Evolutionary conservation across 306 rosid genomes (phyloP), one percentile per base, ranked within the genome.

Genomic region (Dalbergia cochinchinensis): DNA sequence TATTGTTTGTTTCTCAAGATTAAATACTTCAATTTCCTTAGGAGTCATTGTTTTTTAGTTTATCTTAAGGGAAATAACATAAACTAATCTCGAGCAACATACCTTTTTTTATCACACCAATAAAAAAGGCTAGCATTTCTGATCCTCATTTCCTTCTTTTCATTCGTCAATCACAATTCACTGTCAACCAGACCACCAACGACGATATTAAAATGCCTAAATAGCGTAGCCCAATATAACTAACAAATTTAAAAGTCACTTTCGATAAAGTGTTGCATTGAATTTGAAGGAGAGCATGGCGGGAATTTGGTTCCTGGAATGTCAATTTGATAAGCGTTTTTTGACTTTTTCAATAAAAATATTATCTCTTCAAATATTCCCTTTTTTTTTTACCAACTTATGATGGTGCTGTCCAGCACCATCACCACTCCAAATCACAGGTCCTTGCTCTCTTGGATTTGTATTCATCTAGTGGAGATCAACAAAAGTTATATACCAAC

Each of bases 231-330:
- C 63, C 53, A 13, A 19, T 12, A 50, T 11, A 51, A 65, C 11
- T 45, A 80, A 65, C 35, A 37, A 50, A n/a, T n/a, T n/a, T n/a
- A n/a, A 71, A 71, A 65, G 84, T 73, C 33, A 35, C 53, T 64
- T 72, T 80, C 4, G 3, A 33, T n/a, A 53, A 72, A n/a, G 59
- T 3, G 50, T 69, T n/a, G 47, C 48, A 13, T 60, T 69, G 82
- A 69, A 79, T 59, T 79, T 70, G 65, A 69, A 65, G 31, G 63
- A 53, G 48, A 70, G 69, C 13, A 47, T 48, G 72, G 83, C 72
- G 78, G 57, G 65, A 79, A 71, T 57, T 19, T 41, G 57, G 71
- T 11, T 70, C 83, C 39, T 59, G 47, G 44, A 69, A 50, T 69
- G 53, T 54, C 65, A 35, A 14, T 70, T 45, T 34, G 5, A 15